Evolutionary conservation across 2,329 filamentous ascomycete genomes (phyloP).

Genomic region (Epichloe bromicola): DNA sequence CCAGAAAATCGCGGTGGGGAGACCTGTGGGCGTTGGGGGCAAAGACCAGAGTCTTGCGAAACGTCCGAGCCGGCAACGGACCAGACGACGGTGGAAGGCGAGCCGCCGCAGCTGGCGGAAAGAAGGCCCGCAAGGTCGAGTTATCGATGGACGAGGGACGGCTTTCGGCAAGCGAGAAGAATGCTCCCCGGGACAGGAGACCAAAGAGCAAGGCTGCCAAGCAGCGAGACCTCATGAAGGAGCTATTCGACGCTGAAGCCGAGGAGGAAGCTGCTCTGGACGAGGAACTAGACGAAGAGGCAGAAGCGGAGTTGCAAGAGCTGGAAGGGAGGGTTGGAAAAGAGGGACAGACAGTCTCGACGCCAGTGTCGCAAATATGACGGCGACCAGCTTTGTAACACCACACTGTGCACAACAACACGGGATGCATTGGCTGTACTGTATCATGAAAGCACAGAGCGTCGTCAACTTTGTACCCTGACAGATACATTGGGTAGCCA

Average conservation of each 20-base stretch:
- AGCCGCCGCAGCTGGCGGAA: constrained; percentile 20
- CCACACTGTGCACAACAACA: neutral
- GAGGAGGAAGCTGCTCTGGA: constrained; percentile 18
- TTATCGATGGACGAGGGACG: constrained; percentile 21
- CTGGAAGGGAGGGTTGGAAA: neutral
- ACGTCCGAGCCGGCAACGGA: constrained; percentile 44
- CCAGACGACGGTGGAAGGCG: constrained; percentile 34
- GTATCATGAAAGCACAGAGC: neutral
- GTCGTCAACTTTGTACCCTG: too few species aligned
- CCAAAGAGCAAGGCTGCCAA: constrained; percentile 28
- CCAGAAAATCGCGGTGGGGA: constrained; percentile 80
- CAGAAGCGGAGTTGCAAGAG: constrained; percentile 13
- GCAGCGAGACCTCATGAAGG: constrained; percentile 26
- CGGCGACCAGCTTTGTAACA: neutral
- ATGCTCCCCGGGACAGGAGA: constrained; percentile 22
- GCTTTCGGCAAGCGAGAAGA: constrained; percentile 25
- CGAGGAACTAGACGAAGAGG: constrained; percentile 19
- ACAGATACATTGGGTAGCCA: too few species aligned
- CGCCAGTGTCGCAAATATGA: neutral
- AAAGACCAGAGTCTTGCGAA: constrained; percentile 61
- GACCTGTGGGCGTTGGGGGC: constrained; percentile 92
- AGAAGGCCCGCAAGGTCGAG: constrained; percentile 27
- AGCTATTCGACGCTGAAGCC: constrained; percentile 24
- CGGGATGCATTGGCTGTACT: neutral
- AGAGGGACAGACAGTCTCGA: neutral